Evolutionary conservation across 768 basidiomycete species (phyloP).

Genomic region (Exsudoporus frostii): DNA sequence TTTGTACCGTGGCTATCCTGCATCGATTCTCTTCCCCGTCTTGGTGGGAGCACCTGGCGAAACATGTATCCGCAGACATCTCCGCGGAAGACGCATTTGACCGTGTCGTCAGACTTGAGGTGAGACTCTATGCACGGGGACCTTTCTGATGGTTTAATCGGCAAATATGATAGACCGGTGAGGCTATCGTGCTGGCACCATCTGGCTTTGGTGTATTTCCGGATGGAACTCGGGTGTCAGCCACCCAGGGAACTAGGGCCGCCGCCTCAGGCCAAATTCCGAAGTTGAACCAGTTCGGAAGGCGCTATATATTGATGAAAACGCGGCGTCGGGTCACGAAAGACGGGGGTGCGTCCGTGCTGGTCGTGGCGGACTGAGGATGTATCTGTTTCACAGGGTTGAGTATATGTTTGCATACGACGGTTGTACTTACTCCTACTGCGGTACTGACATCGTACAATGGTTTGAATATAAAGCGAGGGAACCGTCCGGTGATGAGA

Average conservation of each 20-base stretch:
- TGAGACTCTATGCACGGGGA: slow-evolving; percentile 23
- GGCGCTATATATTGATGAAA: slow-evolving; percentile 57
- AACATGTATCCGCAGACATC: slow-evolving; percentile 66
- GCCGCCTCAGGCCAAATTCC: slow-evolving; percentile 15
- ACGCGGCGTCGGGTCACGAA: slow-evolving; percentile 58
- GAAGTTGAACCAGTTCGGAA: slow-evolving; percentile 48
- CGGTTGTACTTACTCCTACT: not conserved
- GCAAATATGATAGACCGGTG: slow-evolving; percentile 55
- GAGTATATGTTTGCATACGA: not conserved
- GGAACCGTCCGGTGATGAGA: not conserved
- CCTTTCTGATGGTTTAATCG: not conserved
- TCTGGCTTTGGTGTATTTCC: slow-evolving; percentile 51
- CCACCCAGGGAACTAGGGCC: slow-evolving; percentile 4
- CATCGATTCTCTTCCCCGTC: slow-evolving; percentile 74
- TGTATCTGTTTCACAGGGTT: not conserved
- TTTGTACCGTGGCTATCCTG: slow-evolving; percentile 62
- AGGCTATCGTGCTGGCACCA: slow-evolving; percentile 67
- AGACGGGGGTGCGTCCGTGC: slow-evolving; percentile 64
- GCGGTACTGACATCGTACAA: not conserved
- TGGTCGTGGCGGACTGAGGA: slow-evolving; percentile 30
- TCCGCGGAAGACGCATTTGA: slow-evolving; percentile 60
- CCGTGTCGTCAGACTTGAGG: slow-evolving; percentile 61
- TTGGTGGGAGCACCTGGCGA: slow-evolving; percentile 69
- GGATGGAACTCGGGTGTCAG: slow-evolving; percentile 4
- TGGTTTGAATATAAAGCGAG: not conserved